phyloP scores from a whole-genome alignment of 1,284 basidiomycete species.

The Flammula alnicola region DNA sequence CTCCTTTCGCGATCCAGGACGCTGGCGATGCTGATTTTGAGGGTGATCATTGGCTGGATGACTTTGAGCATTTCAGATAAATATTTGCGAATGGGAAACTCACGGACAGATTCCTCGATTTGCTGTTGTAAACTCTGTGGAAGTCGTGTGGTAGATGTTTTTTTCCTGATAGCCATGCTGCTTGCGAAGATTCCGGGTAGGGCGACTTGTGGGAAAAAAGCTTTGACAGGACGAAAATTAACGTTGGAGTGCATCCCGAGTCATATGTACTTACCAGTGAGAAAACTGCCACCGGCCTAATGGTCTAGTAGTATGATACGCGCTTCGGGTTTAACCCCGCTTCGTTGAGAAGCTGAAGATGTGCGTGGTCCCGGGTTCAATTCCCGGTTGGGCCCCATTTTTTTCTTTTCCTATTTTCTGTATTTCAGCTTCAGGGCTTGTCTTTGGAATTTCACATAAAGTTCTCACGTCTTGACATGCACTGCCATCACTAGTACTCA shows the following conservation, averaged over 20 bases:
- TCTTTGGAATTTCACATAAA: too few species aligned
- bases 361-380: conserved; percentile 41
- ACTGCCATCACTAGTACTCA: too few species aligned
- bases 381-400: conserved; percentile 37
- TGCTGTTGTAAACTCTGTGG: conserved; percentile 46
- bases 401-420: conserved; percentile 13
- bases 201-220: neutral
- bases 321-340: conserved; percentile 34
- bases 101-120: conserved; percentile 29
- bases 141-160: conserved; percentile 45
- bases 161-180: conserved; percentile 36
- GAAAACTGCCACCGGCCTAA: conserved; percentile 28
- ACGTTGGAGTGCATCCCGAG: neutral
- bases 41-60: conserved; percentile 27
- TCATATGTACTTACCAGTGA: neutral
- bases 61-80: conserved; percentile 11
- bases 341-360: conserved; percentile 19
- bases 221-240: neutral
- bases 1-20: conserved; percentile 49
- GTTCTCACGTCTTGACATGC: too few species aligned
- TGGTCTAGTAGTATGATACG: conserved; percentile 40
- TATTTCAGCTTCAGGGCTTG: too few species aligned
- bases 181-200: neutral
- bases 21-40: conserved; percentile 16
- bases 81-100: neutral